Evolutionary conservation across 352 stramenopile genomes (phyloP).

Genomic region (Discostella stelligera): DNA sequence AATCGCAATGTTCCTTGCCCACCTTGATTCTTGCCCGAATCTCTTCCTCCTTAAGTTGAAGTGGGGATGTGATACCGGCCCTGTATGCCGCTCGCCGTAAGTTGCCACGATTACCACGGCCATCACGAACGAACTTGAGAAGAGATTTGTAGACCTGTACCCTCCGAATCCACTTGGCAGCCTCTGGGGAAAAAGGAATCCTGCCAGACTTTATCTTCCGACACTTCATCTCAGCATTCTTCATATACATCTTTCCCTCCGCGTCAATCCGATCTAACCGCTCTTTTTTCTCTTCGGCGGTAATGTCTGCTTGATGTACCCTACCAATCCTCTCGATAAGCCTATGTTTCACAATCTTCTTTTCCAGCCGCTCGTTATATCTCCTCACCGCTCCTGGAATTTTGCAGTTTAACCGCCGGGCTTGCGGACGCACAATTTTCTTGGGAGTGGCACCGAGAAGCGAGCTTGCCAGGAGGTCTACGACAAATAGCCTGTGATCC

Average conservation of each 20-base stretch:
- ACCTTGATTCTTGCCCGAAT: neutral
- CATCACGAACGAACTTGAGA: no score
- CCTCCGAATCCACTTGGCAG: no score
- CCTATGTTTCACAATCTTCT: neutral
- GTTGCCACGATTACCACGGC: constrained; percentile 12
- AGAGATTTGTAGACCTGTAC: no score
- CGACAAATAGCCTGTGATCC: constrained; percentile 23
- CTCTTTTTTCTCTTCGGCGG: neutral
- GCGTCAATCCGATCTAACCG: neutral
- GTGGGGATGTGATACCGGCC: neutral
- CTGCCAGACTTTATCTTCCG: constrained; percentile 25
- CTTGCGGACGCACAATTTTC: no score
- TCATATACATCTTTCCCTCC: constrained; percentile 21
- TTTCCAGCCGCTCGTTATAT: constrained; percentile 18
- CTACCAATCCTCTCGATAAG: constrained; percentile 16
- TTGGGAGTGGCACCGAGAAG: constrained; percentile 5
- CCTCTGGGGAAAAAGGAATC: no score
- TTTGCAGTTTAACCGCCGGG: constrained; percentile 1
- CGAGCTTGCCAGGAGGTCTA: constrained; percentile 20
- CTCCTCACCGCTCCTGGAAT: neutral
- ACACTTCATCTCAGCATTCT: constrained; percentile 27
- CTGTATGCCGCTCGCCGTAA: neutral
- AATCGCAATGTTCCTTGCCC: constrained; percentile 14
- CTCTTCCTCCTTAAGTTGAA: neutral
- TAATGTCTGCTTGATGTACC: neutral